Evolutionary conservation across 2,329 filamentous ascomycete species (phyloP), one percentile per base, ranked within the genome.

Genomic region (Aureobasidium sp.): DNA sequence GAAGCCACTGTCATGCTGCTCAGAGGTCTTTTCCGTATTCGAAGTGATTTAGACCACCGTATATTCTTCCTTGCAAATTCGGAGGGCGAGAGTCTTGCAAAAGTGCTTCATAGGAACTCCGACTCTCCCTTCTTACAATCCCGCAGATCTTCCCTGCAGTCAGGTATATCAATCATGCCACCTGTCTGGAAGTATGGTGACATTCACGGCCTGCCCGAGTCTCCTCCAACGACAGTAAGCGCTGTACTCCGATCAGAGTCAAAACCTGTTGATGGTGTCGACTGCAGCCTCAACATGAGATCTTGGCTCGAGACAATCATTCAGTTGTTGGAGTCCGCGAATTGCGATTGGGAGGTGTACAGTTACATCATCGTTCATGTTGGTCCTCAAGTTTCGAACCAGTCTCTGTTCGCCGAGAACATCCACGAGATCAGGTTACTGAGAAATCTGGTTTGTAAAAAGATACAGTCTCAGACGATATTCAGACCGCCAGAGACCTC

Each of bases 341-440:
- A 17, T 23, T 63, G 62, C 27, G 59, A 64, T 65, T 97, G 93
- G 92, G 91, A 97, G 71, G 79, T 96, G 1, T 96, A 96, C 78
- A 93, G 90, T 74, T 97, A 93, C 71, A 83, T 93, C 20, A 79
- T 99, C 34, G 89, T 91, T 6, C 90, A 96, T 72, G 78, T 97
- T 10, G 89, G 91, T 1, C 88, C 90, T 32, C 93, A 97, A 69
- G 80, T 99, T 26, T 89, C 87, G 73, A 99, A 99, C 68, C 91
- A 94, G 70, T 87, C 90, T 13, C 80, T 97, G 15, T 97, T 97
- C 72, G 82, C 81, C 64, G 86, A 83, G 59, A 85, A 90, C 6
- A 85, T 90, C 41, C 80, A 84, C 2, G 87, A 95, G 64, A 83
- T 99, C 61, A 86, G 88, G 68, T 83, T 87, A 64, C 78, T 97